A percentile compares a stretch with the other conserved stretches of the same genome.
These are phyloP conservation scores for Colletotrichum sp. DNA, from an alignment of 2,329 filamentous ascomycete species.

Conservation along the genomic window DNA sequence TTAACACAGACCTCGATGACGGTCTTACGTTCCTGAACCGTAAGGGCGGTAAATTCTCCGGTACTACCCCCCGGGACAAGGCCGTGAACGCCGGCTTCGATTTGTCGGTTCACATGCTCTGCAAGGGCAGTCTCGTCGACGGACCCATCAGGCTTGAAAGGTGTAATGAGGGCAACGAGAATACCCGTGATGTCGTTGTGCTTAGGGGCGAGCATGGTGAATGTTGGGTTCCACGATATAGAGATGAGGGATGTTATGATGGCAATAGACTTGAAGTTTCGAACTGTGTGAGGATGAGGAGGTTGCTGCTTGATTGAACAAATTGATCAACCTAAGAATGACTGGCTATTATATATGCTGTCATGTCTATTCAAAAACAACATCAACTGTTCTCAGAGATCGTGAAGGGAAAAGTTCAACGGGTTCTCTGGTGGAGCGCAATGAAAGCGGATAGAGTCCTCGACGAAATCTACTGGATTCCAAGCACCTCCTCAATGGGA, in stretches of 20 bases:
- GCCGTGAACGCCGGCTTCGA: constrained; percentile 52
- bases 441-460: background rate
- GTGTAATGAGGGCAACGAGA: constrained; percentile 54
- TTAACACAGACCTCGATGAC: constrained; percentile 42
- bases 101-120: constrained; percentile 49
- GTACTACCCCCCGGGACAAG: constrained; percentile 56
- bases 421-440: background rate
- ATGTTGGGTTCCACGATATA: background rate
- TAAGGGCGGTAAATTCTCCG: constrained; percentile 53
- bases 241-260: background rate
- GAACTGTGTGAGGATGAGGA: background rate
- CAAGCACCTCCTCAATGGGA: background rate
- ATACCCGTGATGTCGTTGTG: constrained; percentile 40
- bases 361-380: background rate
- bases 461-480: background rate
- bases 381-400: background rate
- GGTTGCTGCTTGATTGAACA: background rate
- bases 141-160: constrained; percentile 45
- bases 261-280: background rate
- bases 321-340: background rate
- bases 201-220: background rate
- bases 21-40: constrained; percentile 48
- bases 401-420: background rate
- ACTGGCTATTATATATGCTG: background rate
- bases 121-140: constrained; percentile 46